phyloP scores from a whole-genome alignment of 495 filamentous ascomycete species.

The Xylaria grammica region DNA sequence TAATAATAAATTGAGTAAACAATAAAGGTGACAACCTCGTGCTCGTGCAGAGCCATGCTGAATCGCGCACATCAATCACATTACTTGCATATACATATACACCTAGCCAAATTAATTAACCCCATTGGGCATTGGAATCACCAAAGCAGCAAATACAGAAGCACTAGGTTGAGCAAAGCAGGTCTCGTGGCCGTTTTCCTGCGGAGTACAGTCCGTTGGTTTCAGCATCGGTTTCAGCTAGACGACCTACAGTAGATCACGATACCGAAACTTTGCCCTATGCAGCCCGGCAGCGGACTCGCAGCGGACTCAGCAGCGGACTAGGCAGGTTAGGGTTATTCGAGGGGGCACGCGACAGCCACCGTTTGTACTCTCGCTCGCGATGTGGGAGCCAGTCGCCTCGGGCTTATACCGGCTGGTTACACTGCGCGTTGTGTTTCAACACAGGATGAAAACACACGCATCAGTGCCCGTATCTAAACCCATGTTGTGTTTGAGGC shows the following conservation, averaged over 20 bases:
- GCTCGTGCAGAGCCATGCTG: not conserved
- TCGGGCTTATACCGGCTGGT: not conserved
- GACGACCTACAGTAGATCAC: slow-evolving; percentile 12
- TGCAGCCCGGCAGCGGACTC: not conserved
- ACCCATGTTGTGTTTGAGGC: not conserved
- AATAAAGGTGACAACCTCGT: not conserved
- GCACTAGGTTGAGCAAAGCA: not conserved
- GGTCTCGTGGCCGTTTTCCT: slow-evolving; percentile 8
- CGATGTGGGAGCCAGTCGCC: not conserved
- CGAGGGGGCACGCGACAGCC: slow-evolving; percentile 13
- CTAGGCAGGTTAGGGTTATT: not conserved
- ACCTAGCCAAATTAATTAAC: not conserved
- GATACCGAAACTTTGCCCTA: slow-evolving; percentile 11
- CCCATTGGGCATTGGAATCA: not conserved
- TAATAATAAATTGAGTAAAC: too few species aligned
- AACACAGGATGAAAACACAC: not conserved
- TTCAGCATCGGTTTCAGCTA: slow-evolving; percentile 19
- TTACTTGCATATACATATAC: not conserved
- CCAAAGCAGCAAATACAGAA: not conserved
- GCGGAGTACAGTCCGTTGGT: slow-evolving; percentile 3
- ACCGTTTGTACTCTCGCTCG: not conserved
- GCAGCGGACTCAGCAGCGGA: not conserved
- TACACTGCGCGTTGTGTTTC: not conserved
- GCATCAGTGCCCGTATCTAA: not conserved
- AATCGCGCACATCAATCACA: not conserved